Evolutionary conservation across 106 monocot species (phyloP).

Genomic region (Dactylorhiza incarnata): DNA sequence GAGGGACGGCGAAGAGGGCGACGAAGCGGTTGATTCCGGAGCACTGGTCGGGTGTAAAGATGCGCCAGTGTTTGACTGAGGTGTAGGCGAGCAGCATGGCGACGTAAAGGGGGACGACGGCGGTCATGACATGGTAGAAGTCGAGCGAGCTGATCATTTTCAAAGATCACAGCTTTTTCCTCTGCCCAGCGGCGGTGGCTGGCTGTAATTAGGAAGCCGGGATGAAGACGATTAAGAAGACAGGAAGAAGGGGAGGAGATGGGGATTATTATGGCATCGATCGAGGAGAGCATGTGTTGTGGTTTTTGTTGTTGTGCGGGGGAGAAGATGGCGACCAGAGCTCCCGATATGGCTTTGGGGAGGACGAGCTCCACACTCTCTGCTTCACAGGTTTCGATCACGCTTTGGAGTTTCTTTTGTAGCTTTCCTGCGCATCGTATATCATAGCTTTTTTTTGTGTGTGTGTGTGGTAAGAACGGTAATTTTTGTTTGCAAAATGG

Average conservation of each 20-base stretch:
- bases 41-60: conserved; percentile 58
- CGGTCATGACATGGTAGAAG: conserved; percentile 73
- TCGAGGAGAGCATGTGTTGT: conserved; percentile 51
- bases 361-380: no score
- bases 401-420: conserved; percentile 5
- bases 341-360: background rate
- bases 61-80: conserved; percentile 56
- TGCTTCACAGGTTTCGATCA: background rate
- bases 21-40: conserved; percentile 65
- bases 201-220: no score
- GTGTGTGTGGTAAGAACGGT: no score
- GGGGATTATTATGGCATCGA: conserved; percentile 11
- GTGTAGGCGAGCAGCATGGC: conserved; percentile 64
- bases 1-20: conserved; percentile 36
- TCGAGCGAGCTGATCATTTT: conserved; percentile 42
- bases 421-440: background rate
- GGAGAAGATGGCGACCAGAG: no score
- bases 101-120: conserved; percentile 66
- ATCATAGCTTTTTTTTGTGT: no score
- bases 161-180: background rate
- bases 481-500: no score
- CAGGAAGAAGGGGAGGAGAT: background rate
- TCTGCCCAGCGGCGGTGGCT: no score
- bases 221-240: background rate
- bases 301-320: conserved; percentile 21